Base-by-base conservation (phyloP, 2,329 filamentous ascomycete species). In the Colletotrichum zoysiae region DNA sequence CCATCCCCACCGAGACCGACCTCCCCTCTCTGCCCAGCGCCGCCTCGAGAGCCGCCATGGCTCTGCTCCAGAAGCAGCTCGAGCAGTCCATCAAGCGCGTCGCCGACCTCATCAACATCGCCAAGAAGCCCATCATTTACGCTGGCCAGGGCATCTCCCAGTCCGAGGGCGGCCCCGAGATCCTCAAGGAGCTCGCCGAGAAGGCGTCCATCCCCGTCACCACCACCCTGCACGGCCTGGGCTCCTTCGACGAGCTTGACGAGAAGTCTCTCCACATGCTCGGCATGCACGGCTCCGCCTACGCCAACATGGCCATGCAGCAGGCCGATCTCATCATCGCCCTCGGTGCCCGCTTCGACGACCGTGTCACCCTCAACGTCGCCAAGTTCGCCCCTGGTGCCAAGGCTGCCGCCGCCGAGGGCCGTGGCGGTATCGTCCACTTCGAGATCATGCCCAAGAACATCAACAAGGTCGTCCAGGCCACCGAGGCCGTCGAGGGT, bases 361-460 rank as follows among this genome's bases (percentile, higher is more conserved):
- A 99, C 82, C 95, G 96, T 83, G 96, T 98, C 67, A 98, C 95
- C 16, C 85, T 89, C 38, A 93, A 88, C 80, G 87, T 98, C 64
- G 82, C 90, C 77, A 97, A 95, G 81, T 99, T 98, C 76, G 96
- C 95, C 0, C 96, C 96, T 4, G 90, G 89, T 64, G 96, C 96
- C 56, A 96, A 93, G 84, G 89, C 90, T 18, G 96, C 96, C 0
- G 95, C 94, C 5, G 86, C 89, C 14, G 93, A 97, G 84, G 91
- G 91, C 65, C 93, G 95, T 74, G 96, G 96, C 77, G 96, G 96
- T 78, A 98, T 99, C 78, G 89, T 98, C 20, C 95, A 99, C 83
- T 98, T 98, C 78, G 95, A 98, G 81, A 95, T 99, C 78, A 93
- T 98, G 92, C 95, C 96, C 77, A 99, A 99, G 91, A 98, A 99